phyloP scores from a whole-genome alignment of 2,329 filamentous ascomycete genomes.

The Cercospora zeina region DNA sequence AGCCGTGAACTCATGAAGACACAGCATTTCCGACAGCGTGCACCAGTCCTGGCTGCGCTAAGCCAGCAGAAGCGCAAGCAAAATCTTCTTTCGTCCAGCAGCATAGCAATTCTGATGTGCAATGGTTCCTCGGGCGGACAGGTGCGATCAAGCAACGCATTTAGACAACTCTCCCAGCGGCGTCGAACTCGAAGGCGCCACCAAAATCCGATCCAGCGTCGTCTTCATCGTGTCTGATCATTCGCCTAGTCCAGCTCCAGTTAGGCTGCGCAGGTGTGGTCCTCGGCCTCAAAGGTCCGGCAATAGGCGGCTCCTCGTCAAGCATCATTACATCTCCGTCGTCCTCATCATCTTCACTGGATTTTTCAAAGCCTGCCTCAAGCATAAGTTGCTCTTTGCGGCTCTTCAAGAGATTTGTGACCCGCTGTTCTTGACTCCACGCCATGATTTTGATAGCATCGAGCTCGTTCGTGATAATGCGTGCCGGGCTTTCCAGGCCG shows the following conservation, averaged over 20 bases:
- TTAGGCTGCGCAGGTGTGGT: no score
- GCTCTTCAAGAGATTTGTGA: background rate
- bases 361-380: no score
- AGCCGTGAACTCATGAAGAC: no score
- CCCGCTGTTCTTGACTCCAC: background rate
- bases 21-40: background rate
- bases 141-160: background rate
- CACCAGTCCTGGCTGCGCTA: background rate
- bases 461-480: conserved; percentile 17
- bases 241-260: no score
- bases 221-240: background rate
- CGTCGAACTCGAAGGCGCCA: background rate
- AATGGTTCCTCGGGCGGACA: background rate
- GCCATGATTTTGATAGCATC: conserved; percentile 8
- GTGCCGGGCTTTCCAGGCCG: conserved; percentile 20
- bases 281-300: no score
- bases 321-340: no score
- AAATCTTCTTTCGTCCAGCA: no score
- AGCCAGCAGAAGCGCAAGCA: background rate
- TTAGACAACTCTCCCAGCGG: background rate
- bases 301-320: no score
- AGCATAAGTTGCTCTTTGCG: no score
- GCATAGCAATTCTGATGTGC: background rate
- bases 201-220: no score
- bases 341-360: no score